These are phyloP conservation scores for Suillus luteus DNA, from an alignment of 768 basidiomycete genomes.

Conservation along the genomic window DNA sequence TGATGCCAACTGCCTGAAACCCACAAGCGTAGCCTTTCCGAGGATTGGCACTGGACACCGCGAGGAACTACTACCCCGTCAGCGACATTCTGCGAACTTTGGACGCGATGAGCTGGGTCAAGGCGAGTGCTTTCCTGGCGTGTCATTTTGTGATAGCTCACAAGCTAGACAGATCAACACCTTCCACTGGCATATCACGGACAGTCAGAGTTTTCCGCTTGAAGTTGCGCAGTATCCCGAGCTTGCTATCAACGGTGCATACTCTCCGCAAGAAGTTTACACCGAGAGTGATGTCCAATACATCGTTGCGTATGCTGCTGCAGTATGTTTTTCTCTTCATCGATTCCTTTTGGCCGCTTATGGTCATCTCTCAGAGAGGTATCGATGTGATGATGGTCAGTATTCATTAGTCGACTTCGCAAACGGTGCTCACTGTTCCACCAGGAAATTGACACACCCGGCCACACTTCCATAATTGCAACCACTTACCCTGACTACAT, in stretches of 20 bases:
- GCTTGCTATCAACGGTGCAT: constrained; percentile 66
- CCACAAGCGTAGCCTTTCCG: constrained; percentile 36
- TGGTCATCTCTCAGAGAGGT: constrained; percentile 48
- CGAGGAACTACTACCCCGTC: constrained; percentile 46
- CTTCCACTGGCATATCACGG: constrained; percentile 85
- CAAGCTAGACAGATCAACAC: constrained; percentile 54
- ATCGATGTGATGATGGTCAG: constrained; percentile 65
- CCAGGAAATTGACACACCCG: constrained; percentile 85
- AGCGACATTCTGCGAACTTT: constrained; percentile 44
- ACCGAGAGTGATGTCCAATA: constrained; percentile 54
- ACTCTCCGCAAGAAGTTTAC: constrained; percentile 58
- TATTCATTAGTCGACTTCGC: neutral
- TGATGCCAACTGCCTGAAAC: neutral
- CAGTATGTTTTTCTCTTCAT: constrained; percentile 44
- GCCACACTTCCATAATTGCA: constrained; percentile 72
- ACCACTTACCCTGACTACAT: constrained; percentile 71
- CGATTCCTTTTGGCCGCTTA: neutral
- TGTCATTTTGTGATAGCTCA: neutral
- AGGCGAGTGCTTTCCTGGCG: constrained; percentile 30
- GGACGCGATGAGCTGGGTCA: constrained; percentile 56
- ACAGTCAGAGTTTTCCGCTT: constrained; percentile 82
- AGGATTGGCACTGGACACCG: constrained; percentile 47
- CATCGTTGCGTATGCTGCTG: constrained; percentile 68
- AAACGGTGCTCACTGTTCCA: neutral
- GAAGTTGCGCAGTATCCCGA: constrained; percentile 60